Evolutionary conservation across 2,329 filamentous ascomycete species (phyloP), one percentile per base, ranked within the genome.

Genomic region (Alternaria hordeiaustralica): DNA sequence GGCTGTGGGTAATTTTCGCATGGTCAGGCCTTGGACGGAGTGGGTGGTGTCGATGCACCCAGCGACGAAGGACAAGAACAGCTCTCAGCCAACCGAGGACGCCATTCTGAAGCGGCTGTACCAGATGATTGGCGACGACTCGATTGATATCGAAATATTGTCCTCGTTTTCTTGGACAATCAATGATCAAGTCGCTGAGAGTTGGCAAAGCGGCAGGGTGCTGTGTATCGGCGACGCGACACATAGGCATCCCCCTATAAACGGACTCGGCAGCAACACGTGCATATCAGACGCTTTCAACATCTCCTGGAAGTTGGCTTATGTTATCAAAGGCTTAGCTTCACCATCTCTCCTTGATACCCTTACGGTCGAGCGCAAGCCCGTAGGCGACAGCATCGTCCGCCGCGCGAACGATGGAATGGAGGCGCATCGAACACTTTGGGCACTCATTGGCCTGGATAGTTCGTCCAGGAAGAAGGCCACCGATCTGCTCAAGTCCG

Each of bases 11-110:
- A 63, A 56, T 10, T 58, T 59, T 30, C 80, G 88, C 20, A 89
- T 90, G 87, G 87, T 90, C 8, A 88, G 85, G 77, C 84, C 87
- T 0, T 90, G 88, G 88, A 73, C 85, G 66, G 86, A 90, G 78
- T 90, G 87, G 87, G 61, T 75, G 59, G 68, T 74, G n/a, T 57
- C 57, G 3, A 33, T 67, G 36, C 59, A 63, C 18, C 64, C 50
- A 13, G 41, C 47, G 30, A 58, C 61, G 12, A 64, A 63, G 25
- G 41, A 50, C 20, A 36, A 47, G 6, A 54, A 45, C 13, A 53
- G 55, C 18, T 30, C 10, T n/a, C 28, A 54, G 25, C 44, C 60
- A 7, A 47, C 11, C 7, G 10, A 25, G n/a, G 46, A 51, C 43
- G 23, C 41, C 11, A 56, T 53, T 56, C 58, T 44, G 46, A 63